These are phyloP conservation scores for Leccinum truebloodii DNA, from an alignment of 768 basidiomycete species.

Conservation along the genomic window DNA sequence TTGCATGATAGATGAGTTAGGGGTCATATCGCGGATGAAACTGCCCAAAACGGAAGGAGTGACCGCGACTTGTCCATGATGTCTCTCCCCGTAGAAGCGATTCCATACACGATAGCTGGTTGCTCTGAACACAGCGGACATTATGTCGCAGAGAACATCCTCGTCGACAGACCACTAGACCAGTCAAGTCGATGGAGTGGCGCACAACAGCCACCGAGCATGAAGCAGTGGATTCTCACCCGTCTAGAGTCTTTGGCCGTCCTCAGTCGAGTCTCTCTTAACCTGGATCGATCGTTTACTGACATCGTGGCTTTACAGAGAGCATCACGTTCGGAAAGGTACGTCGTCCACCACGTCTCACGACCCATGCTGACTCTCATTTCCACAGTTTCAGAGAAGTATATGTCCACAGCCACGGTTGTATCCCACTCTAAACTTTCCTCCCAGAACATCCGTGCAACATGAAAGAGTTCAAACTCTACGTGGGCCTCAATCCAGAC, in stretches of 20 bases:
- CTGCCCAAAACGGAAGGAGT: too few relatives aligned
- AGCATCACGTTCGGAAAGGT: constrained; percentile 84
- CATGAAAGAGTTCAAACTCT: constrained; percentile 80
- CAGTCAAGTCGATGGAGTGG: constrained; percentile 78
- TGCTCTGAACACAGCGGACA: constrained; percentile 72
- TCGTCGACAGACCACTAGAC: constrained; percentile 62
- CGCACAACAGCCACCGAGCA: constrained; percentile 52
- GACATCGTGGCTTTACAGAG: constrained; percentile 40
- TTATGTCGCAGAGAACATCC: constrained; percentile 70
- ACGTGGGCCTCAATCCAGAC: constrained; percentile 62
- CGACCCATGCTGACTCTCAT: not conserved
- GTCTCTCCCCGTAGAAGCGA: constrained; percentile 18
- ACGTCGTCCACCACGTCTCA: constrained; percentile 7
- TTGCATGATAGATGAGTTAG: not conserved
- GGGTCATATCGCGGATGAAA: too few relatives aligned
- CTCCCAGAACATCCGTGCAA: constrained; percentile 78
- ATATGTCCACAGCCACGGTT: constrained; percentile 5
- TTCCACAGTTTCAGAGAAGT: constrained; percentile 30
- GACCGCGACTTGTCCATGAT: too few relatives aligned
- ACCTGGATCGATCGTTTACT: constrained; percentile 1
- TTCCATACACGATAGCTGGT: constrained; percentile 56
- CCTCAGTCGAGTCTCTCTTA: constrained; percentile 55
- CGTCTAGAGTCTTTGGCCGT: constrained; percentile 59
- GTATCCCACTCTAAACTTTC: not conserved
- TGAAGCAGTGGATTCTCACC: constrained; percentile 72